Percentiles rank a stretch among this genome's conserved stretches.
Evolutionary conservation across 2,329 filamentous ascomycete genomes (phyloP).

Genomic region (Trichoderma polysporum): DNA sequence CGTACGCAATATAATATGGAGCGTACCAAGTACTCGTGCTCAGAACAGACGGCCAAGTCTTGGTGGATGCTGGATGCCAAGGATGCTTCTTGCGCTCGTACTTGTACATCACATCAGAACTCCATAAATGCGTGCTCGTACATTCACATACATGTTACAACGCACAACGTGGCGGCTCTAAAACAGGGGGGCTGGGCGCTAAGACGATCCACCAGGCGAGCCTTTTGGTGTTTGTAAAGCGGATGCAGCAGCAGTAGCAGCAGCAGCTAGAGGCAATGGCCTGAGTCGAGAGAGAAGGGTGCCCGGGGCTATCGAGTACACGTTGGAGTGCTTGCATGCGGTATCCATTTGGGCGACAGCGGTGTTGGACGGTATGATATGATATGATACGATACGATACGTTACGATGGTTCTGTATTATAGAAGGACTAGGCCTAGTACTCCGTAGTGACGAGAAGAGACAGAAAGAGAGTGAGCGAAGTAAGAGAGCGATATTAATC

Average conservation of each 20-base stretch:
- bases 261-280: background rate
- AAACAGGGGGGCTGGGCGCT: slow-evolving; percentile 18
- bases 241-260: slow-evolving; percentile 6
- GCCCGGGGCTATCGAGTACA: slow-evolving; percentile 2
- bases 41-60: background rate
- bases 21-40: background rate
- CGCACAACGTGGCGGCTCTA: slow-evolving; percentile 20
- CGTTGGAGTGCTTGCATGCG: slow-evolving; percentile 19
- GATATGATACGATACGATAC: background rate
- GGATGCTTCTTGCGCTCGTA: background rate
- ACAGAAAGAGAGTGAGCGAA: background rate
- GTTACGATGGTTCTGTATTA: too few relatives aligned
- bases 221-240: slow-evolving; percentile 9
- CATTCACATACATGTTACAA: slow-evolving; percentile 1
- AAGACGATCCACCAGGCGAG: slow-evolving; percentile 16
- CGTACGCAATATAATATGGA: background rate
- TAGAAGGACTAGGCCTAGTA: too few relatives aligned
- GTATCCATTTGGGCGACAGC: background rate
- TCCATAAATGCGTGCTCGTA: slow-evolving; percentile 2
- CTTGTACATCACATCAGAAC: background rate
- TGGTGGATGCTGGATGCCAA: background rate
- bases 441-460: background rate
- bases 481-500: too few relatives aligned
- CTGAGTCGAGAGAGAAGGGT: background rate
- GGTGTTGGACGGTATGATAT: background rate